Conservation (phyloP, 805 yeast species). For the Zygosaccharomyces bailii region DNA sequence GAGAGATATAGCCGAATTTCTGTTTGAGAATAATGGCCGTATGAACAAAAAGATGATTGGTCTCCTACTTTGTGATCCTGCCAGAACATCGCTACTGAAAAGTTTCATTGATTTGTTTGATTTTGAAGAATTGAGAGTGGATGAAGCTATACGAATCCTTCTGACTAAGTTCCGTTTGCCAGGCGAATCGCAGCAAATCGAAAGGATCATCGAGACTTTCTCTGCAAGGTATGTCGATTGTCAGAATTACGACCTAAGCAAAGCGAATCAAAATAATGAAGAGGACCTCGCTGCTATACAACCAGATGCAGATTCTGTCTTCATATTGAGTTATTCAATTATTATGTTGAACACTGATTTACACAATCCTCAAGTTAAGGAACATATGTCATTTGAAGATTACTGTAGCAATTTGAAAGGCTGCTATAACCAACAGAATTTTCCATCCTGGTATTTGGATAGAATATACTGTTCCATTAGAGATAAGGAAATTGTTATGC, state of each 20-base stretch:
- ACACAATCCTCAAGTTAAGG: constrained; percentile 88
- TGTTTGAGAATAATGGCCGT: constrained; percentile 74
- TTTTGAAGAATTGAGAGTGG: constrained; percentile 76
- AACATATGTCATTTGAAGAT: constrained; percentile 84
- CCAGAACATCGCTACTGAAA: constrained; percentile 54
- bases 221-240: constrained; percentile 74
- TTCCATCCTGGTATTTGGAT: constrained; percentile 80
- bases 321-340: constrained; percentile 83
- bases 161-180: constrained; percentile 86
- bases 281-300: constrained; percentile 47
- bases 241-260: constrained; percentile 41
- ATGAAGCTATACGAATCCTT: constrained; percentile 83
- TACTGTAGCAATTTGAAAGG: constrained; percentile 79
- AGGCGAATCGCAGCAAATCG: constrained; percentile 97
- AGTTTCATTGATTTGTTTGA: constrained; percentile 70
- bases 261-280: constrained; percentile 19
- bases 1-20: constrained; percentile 67
- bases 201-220: constrained; percentile 82
- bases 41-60: constrained; percentile 87
- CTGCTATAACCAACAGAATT: constrained; percentile 70
- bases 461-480: constrained; percentile 77
- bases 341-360: constrained; percentile 92
- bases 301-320: constrained; percentile 83
- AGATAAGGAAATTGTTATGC: constrained; percentile 90
- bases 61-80: constrained; percentile 75